Percentiles rank a stretch among this genome's conserved stretches.
phyloP scores from a whole-genome alignment of 202 grass and related monocot genomes.

The Alloteropsis angusta region DNA sequence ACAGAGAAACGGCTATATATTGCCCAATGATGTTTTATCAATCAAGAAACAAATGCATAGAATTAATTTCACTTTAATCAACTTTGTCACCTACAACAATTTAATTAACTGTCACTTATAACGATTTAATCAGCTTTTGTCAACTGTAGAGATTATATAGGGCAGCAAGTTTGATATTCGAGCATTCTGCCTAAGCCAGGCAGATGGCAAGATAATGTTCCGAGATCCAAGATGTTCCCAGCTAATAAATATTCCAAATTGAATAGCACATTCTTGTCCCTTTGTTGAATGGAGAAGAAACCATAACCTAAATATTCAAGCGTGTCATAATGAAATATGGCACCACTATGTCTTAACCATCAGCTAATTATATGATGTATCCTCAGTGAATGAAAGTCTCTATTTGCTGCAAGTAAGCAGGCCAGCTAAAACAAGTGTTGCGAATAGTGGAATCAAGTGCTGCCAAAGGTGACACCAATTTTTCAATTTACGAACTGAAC shows the following conservation, averaged over 20 bases:
- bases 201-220: neutral
- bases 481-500: neutral
- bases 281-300: neutral
- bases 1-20: neutral
- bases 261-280: neutral
- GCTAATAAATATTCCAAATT: neutral
- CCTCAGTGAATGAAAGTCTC: neutral
- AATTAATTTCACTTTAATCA: neutral
- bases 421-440: neutral
- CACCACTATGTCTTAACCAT: neutral
- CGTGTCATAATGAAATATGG: neutral
- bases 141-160: neutral
- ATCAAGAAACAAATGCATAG: neutral
- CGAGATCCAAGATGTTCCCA: neutral
- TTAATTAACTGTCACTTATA: neutral
- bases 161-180: neutral
- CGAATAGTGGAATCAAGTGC: neutral
- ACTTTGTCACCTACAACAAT: neutral
- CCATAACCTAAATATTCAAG: neutral
- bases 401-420: neutral
- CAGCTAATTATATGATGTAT: neutral
- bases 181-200: neutral
- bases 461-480: neutral
- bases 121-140: neutral
- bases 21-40: neutral